phyloP scores from a whole-genome alignment of 1,284 basidiomycete genomes.

The Psilocybe mexicana region DNA sequence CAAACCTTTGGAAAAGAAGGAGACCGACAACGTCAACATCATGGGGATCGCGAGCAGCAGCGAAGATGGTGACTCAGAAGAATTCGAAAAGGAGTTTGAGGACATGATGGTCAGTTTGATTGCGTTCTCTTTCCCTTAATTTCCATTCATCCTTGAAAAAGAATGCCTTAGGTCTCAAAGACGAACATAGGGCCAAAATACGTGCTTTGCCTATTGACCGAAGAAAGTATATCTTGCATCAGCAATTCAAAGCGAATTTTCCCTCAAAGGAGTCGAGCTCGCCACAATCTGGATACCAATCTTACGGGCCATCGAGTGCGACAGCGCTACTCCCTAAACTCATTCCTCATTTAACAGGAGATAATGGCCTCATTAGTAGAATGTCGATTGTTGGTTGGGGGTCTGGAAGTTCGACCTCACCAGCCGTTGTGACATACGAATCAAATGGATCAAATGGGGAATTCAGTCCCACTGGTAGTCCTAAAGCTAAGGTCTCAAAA shows the following conservation, averaged over 20 bases:
- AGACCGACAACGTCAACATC: neutral
- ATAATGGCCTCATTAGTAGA: constrained; percentile 66
- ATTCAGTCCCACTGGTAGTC: constrained; percentile 29
- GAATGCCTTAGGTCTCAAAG: constrained; percentile 78
- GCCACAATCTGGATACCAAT: constrained; percentile 39
- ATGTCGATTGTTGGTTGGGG: constrained; percentile 75
- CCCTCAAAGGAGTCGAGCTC: constrained; percentile 25
- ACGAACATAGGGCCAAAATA: constrained; percentile 67
- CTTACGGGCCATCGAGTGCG: constrained; percentile 63
- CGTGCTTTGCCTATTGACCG: constrained; percentile 62
- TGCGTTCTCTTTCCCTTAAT: neutral
- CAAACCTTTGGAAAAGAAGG: constrained; percentile 44
- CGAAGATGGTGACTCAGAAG: constrained; percentile 20
- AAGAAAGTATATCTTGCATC: constrained; percentile 69
- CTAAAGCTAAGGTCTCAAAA: constrained; percentile 30
- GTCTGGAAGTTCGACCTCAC: constrained; percentile 33
- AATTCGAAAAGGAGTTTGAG: constrained; percentile 45
- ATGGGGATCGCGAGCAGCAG: constrained; percentile 26
- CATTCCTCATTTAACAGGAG: constrained; percentile 70
- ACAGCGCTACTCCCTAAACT: constrained; percentile 56
- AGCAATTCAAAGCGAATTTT: constrained; percentile 38
- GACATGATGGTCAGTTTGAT: constrained; percentile 59
- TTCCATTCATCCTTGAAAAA: constrained; percentile 3
- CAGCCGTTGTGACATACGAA: constrained; percentile 32
- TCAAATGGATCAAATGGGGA: constrained; percentile 41